phyloP scores from a whole-genome alignment of 2,329 filamentous ascomycete genomes.

The Fusarium sp. region DNA sequence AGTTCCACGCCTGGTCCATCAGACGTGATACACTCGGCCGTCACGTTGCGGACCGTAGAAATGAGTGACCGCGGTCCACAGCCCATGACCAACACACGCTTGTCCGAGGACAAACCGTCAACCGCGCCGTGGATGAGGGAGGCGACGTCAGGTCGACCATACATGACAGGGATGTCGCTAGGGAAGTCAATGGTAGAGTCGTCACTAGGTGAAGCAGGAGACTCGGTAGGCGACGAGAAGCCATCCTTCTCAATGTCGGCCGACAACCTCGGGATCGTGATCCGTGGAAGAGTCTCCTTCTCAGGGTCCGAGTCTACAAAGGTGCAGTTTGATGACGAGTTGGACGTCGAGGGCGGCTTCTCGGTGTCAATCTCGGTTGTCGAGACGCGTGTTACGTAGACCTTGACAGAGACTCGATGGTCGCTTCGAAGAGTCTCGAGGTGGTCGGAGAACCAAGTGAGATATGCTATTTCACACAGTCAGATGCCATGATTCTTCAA shows the following conservation, averaged over 20 bases:
- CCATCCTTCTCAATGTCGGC: slow-evolving; percentile 34
- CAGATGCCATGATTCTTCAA: not conserved
- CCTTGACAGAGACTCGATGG: slow-evolving; percentile 42
- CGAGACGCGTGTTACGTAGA: slow-evolving; percentile 49
- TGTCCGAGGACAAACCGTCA: slow-evolving; percentile 37
- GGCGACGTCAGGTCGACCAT: slow-evolving; percentile 50
- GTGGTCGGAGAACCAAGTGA: slow-evolving; percentile 51
- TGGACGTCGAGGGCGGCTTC: slow-evolving; percentile 16
- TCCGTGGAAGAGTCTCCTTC: slow-evolving; percentile 11
- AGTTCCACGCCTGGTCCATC: slow-evolving; percentile 56
- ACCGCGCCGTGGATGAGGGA: slow-evolving; percentile 48
- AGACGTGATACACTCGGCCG: slow-evolving; percentile 50
- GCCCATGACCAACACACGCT: slow-evolving; percentile 54
- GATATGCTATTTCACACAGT: slow-evolving; percentile 41
- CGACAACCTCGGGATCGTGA: slow-evolving; percentile 6
- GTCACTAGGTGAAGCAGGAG: slow-evolving; percentile 2
- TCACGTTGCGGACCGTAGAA: slow-evolving; percentile 52
- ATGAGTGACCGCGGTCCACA: slow-evolving; percentile 58
- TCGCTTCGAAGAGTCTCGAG: slow-evolving; percentile 46
- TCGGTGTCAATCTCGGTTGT: slow-evolving; percentile 12
- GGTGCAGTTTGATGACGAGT: slow-evolving; percentile 18
- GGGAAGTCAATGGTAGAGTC: not conserved
- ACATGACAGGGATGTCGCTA: slow-evolving; percentile 40
- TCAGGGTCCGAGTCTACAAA: slow-evolving; percentile 16
- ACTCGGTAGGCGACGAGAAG: slow-evolving; percentile 11